A percentile compares a stretch with the other conserved stretches of the same genome.
phyloP scores from a whole-genome alignment of 306 rosid genomes.

The Prinsepia uniflora region DNA sequence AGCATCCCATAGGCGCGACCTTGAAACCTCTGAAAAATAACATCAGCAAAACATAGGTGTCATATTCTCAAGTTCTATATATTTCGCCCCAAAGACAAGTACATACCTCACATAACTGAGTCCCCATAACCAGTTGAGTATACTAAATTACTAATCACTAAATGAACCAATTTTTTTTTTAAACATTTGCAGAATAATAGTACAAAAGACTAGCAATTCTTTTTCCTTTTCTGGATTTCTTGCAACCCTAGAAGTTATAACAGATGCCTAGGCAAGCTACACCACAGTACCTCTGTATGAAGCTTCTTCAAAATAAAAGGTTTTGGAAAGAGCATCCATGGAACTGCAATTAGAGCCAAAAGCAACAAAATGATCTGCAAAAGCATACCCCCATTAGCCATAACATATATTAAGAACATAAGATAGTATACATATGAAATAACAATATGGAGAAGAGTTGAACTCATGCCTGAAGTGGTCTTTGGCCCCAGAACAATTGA shows the following conservation, averaged over 20 bases:
- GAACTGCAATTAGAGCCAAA: slow-evolving; percentile 88
- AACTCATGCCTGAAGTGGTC: slow-evolving; percentile 80
- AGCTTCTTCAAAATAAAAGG: slow-evolving; percentile 90
- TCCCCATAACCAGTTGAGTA: slow-evolving; percentile 10
- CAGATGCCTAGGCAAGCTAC: slow-evolving; percentile 16
- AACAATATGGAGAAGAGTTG: slow-evolving; percentile 19
- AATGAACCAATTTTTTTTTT: background rate
- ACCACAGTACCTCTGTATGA: slow-evolving; percentile 66
- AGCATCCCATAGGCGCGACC: slow-evolving; percentile 88
- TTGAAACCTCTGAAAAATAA: slow-evolving; percentile 79
- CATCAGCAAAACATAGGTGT: slow-evolving; percentile 27
- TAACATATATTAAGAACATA: slow-evolving; percentile 14
- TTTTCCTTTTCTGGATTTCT: background rate
- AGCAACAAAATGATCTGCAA: slow-evolving; percentile 89
- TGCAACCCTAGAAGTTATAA: background rate
- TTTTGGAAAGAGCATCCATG: slow-evolving; percentile 99
- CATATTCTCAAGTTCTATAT: slow-evolving; percentile 21
- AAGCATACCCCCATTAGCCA: slow-evolving; percentile 31
- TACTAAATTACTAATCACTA: background rate
- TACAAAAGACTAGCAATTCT: background rate
- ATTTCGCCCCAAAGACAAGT: slow-evolving; percentile 19
- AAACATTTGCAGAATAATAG: background rate
- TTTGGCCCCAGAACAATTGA: slow-evolving; percentile 97
- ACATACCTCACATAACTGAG: slow-evolving; percentile 13
- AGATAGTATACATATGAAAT: slow-evolving; percentile 10